Evolutionary conservation across 306 rosid genomes (phyloP).

Genomic region (Cajanus cajan): DNA sequence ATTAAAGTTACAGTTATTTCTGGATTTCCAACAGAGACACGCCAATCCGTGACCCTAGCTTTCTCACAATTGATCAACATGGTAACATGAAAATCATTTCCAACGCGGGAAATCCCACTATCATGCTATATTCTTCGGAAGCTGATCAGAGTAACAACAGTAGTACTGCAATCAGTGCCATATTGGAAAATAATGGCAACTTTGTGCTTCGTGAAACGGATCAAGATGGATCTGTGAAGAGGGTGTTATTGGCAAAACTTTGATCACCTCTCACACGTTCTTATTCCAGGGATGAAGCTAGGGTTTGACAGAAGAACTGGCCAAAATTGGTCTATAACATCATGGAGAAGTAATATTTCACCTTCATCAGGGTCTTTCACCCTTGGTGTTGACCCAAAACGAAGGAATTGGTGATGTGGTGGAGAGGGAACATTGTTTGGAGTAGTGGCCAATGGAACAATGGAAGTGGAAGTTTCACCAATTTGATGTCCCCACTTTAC

Average conservation of each 20-base stretch:
- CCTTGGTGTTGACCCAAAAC: background rate
- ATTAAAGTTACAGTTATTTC: background rate
- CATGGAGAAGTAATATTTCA: background rate
- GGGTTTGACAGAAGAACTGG: background rate
- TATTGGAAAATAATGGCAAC: background rate
- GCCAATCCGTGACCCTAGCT: slow-evolving; percentile 9
- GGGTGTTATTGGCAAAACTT: slow-evolving; percentile 2
- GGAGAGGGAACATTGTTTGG: background rate
- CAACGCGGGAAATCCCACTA: too few species aligned
- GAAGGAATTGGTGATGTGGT: background rate
- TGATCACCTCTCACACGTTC: slow-evolving; percentile 10
- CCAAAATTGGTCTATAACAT: background rate
- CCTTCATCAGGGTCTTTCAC: slow-evolving; percentile 17
- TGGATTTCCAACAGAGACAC: slow-evolving; percentile 20
- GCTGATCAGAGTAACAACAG: too few species aligned
- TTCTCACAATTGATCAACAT: slow-evolving; percentile 4
- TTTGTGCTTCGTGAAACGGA: background rate
- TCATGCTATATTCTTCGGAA: too few species aligned
- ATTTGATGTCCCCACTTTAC: background rate
- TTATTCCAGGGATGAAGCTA: background rate
- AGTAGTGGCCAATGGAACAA: background rate
- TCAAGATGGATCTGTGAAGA: background rate
- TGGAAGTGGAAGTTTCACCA: background rate
- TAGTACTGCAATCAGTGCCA: background rate
- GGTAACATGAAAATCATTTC: slow-evolving; percentile 8